These are phyloP conservation scores for Penicillium flavigenum DNA, from an alignment of 495 filamentous ascomycete species.

Conservation along the genomic window DNA sequence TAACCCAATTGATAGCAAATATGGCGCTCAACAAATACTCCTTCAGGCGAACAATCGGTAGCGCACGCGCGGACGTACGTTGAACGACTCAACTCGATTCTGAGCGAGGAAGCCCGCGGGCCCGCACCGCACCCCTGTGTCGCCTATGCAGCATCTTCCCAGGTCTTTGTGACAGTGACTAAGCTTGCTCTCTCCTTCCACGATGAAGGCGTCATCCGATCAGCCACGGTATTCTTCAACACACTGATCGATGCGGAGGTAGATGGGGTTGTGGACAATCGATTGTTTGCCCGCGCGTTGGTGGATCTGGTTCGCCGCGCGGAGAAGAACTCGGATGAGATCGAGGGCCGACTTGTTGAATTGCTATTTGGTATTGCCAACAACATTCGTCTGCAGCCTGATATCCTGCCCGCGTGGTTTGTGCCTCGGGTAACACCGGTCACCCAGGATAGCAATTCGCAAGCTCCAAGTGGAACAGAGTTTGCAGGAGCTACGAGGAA, in stretches of 20 bases:
- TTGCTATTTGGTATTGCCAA: conserved; percentile 90
- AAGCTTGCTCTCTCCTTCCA: conserved; percentile 78
- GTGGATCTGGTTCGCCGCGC: conserved; percentile 68
- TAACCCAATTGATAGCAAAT: conserved; percentile 56
- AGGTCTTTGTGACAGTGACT: conserved; percentile 82
- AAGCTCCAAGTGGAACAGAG: conserved; percentile 53
- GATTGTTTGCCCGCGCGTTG: conserved; percentile 77
- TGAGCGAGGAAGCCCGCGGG: conserved; percentile 85
- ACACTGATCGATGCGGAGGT: conserved; percentile 93
- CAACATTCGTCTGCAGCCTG: conserved; percentile 86
- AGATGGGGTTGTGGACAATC: conserved; percentile 84
- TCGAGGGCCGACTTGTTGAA: conserved; percentile 83
- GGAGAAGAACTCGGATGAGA: conserved; percentile 64
- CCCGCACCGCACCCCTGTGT: conserved; percentile 88
- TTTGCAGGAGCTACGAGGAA: conserved; percentile 86
- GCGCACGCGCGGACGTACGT: conserved; percentile 55
- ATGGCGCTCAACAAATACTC: conserved; percentile 66
- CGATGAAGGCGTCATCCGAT: conserved; percentile 75
- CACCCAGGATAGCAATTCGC: conserved; percentile 41
- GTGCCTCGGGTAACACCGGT: conserved; percentile 37
- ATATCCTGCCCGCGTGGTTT: conserved; percentile 88
- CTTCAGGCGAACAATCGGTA: conserved; percentile 50
- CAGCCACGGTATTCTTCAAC: conserved; percentile 80
- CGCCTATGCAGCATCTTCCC: conserved; percentile 74
- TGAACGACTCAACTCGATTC: conserved; percentile 69